Base-by-base conservation (phyloP, 345 rosid genomes). In the Euphorbia peplus region DNA sequence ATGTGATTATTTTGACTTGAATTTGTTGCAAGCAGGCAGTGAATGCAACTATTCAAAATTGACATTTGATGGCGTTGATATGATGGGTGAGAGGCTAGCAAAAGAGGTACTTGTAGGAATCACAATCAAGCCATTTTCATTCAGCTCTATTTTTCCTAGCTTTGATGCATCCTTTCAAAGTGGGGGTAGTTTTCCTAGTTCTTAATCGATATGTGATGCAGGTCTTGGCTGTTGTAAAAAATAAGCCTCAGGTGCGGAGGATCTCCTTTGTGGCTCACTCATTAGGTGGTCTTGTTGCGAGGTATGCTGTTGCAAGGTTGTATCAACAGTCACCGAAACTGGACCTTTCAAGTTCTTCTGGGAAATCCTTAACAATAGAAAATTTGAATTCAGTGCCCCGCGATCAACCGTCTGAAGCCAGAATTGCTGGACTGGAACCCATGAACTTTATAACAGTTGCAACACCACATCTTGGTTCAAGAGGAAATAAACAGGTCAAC, bases 261-360 rank as follows among this genome's bases (percentile, higher is more conserved):
- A 93, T 93, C 60, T 93, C 98, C 32, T 91, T 93, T 65, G 88
- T 93, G 66, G 97, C 97, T 70, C 98, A 93, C 75, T 93, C 98
- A 22, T 74, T 93, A 79, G 98, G 98, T 29, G 98, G 98, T 53
- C 92, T 93, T 76, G 79, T 93, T 77, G 96, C 98, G 54, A 89
- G 98, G 73, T 93, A 89, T 83, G 97, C 97, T 54, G 71, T 93
- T 59, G 97, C 96, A 39, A 88, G 84, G 84, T 91, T 93, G 19
- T 88, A 85, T 80, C 81, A 77, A 75, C 69, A 73, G 60, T 56
- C 72, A 58, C 63, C 78, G 28, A 68, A 68, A 63, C 39, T 66
- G 22, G 66, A 63, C 62, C 52, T 59, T 25, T 24, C 75, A 5
- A 61, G 41, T 52, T 25, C 53, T 70, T 14, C 75, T 42, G 39